Evolutionary conservation across 352 stramenopile species (phyloP).

Genomic region (Globisporangium rhizosaccharum): DNA sequence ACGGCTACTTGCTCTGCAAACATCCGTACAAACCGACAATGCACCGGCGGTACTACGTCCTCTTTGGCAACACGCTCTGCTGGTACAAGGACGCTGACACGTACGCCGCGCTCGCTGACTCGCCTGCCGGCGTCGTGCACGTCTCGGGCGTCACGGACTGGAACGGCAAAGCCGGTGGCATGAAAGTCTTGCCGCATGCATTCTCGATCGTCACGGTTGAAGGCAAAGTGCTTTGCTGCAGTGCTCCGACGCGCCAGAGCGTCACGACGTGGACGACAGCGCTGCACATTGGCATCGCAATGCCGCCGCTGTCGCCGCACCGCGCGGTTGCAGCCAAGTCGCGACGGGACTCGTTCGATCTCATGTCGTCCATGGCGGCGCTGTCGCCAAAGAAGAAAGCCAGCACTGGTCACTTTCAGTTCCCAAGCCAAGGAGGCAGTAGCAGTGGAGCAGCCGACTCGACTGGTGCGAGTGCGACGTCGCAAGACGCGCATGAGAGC

Average conservation of each 20-base stretch:
- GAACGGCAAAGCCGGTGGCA: constrained; percentile 50
- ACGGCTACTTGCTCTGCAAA: constrained; percentile 71
- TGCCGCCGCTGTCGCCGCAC: constrained; percentile 71
- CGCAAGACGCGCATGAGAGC: neutral
- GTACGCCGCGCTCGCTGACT: constrained; percentile 38
- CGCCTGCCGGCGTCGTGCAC: constrained; percentile 57
- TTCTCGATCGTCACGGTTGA: constrained; percentile 66
- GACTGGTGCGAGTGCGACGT: neutral
- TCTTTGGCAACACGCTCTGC: constrained; percentile 73
- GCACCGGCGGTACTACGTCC: constrained; percentile 75
- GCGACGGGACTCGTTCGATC: constrained; percentile 66
- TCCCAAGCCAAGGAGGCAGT: neutral
- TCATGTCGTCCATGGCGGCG: constrained; percentile 24
- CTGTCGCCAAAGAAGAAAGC: constrained; percentile 8
- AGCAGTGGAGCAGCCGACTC: neutral
- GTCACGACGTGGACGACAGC: constrained; percentile 64
- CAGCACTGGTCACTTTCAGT: constrained; percentile 4
- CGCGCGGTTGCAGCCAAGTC: constrained; percentile 55
- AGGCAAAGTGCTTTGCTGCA: constrained; percentile 59
- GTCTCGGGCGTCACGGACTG: constrained; percentile 57
- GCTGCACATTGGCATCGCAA: constrained; percentile 66
- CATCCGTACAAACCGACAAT: constrained; percentile 54
- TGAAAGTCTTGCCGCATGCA: constrained; percentile 43
- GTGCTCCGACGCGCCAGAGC: constrained; percentile 54
- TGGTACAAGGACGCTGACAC: constrained; percentile 74